Conservation (phyloP, 2,329 filamentous ascomycete species). For the Juglanconis sp. region DNA sequence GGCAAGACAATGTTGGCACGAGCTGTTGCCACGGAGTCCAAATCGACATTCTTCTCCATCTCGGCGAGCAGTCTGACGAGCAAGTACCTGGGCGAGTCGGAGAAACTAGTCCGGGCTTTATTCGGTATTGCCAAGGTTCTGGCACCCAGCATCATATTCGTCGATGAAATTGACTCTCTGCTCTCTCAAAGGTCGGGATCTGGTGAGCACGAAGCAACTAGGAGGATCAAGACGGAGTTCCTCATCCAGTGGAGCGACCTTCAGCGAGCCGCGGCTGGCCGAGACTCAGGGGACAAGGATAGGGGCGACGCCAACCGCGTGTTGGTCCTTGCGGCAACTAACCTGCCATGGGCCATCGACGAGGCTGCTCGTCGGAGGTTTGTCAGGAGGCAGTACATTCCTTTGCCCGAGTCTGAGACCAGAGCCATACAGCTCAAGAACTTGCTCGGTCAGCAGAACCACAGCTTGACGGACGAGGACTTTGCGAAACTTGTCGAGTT, state of each 20-base stretch:
- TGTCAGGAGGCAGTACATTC: slow-evolving; percentile 92
- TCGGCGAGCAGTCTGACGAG: slow-evolving; percentile 91
- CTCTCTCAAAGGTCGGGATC: slow-evolving; percentile 79
- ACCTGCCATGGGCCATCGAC: slow-evolving; percentile 96
- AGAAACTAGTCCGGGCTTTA: slow-evolving; percentile 90
- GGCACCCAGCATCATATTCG: slow-evolving; percentile 94
- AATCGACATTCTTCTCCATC: slow-evolving; percentile 95
- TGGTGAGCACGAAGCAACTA: slow-evolving; percentile 87
- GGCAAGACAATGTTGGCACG: slow-evolving; percentile 98
- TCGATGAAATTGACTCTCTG: slow-evolving; percentile 95
- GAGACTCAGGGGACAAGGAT: slow-evolving; percentile 65
- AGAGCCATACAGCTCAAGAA: slow-evolving; percentile 75
- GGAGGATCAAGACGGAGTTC: slow-evolving; percentile 96
- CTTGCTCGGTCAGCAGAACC: slow-evolving; percentile 82
- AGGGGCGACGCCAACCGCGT: slow-evolving; percentile 84
- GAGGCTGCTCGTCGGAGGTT: slow-evolving; percentile 90
- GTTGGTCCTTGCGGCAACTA: slow-evolving; percentile 90
- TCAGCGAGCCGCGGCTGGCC: slow-evolving; percentile 84
- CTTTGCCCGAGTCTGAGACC: slow-evolving; percentile 81
- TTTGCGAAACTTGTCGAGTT: slow-evolving; percentile 70
- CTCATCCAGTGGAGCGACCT: slow-evolving; percentile 96
- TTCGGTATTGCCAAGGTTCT: slow-evolving; percentile 86
- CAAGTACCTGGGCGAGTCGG: slow-evolving; percentile 93
- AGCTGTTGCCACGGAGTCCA: slow-evolving; percentile 90
- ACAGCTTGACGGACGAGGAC: slow-evolving; percentile 69